Conservation (phyloP, 176 grass and related monocot species). For the Paspalum notatum region DNA sequence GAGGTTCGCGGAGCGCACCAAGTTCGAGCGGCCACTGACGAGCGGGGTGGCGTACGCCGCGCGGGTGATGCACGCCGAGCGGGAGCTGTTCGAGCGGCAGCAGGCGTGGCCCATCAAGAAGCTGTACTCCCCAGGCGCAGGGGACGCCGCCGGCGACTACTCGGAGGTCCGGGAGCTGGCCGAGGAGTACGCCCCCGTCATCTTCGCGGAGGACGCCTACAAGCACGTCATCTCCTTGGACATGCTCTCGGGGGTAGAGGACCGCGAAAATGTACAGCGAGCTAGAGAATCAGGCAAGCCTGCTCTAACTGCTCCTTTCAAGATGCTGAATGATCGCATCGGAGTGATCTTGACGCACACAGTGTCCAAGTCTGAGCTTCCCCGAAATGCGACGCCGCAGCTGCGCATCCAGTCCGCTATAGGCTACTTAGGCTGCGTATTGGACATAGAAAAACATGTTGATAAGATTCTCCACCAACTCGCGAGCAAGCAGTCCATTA, state of each 20-base stretch:
- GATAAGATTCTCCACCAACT: slow-evolving; percentile 84
- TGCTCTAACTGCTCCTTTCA: slow-evolving; percentile 78
- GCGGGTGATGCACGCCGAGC: slow-evolving; percentile 66
- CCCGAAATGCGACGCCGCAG: slow-evolving; percentile 53
- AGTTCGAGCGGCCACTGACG: slow-evolving; percentile 83
- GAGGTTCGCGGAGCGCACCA: slow-evolving; percentile 74
- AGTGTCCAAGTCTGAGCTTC: slow-evolving; percentile 75
- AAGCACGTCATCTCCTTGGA: slow-evolving; percentile 84
- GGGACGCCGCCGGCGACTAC: no score
- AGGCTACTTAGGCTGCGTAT: slow-evolving; percentile 91
- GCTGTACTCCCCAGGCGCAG: no score
- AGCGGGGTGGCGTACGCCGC: slow-evolving; percentile 87
- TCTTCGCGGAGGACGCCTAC: slow-evolving; percentile 83
- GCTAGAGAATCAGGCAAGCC: slow-evolving; percentile 77
- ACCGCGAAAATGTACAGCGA: slow-evolving; percentile 75
- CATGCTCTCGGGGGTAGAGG: slow-evolving; percentile 77
- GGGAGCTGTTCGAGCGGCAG: slow-evolving; percentile 71
- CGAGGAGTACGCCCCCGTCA: slow-evolving; percentile 85
- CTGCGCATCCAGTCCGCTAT: slow-evolving; percentile 71
- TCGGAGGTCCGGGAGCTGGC: no score
- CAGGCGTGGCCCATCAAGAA: slow-evolving; percentile 84
- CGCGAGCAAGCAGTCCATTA: slow-evolving; percentile 73
- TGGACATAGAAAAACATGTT: slow-evolving; percentile 80
- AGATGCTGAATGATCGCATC: slow-evolving; percentile 73
- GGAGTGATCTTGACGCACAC: slow-evolving; percentile 81